Evolutionary conservation across 192 early-diverging fungal genomes (phyloP), one percentile per base, ranked within the genome.

Genomic region (Funneliformis geosporum): DNA sequence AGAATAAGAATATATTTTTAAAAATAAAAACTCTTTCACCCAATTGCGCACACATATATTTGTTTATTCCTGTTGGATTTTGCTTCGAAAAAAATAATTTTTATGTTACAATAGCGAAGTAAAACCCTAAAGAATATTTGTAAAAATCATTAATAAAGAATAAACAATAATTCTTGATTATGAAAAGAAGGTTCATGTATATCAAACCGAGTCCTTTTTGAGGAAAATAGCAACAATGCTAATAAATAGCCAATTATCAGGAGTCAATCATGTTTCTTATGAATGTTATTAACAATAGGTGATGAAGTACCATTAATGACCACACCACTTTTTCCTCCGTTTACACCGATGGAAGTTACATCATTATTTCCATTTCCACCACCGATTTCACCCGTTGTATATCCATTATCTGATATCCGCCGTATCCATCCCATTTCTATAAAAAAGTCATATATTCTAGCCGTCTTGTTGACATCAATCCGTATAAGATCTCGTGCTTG

Each of bases 401-500:
- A 33, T 33, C 33, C 33, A 33, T 43, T 69, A n/a, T 69, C 67
- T n/a, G 67, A 69, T 42, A 69, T 43, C n/a, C 42, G 67, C n/a
- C 67, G 14, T 69, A 99, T 93, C 97, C 97, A 99, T 8, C 96
- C 96, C 82, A 88, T 93, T 75, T 94, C 90, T 10, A 96, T 91
- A 82, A 97, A 99, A 83, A 98, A 97, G 80, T 98, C 95, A 79
- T 93, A 97, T 10, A 99, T 91, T 80, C 88, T 83, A 81, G 88
- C 88, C 4, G 96, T 94, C 82, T 96, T 98, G 85, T 93, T 92
- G 5, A 92, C 93, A 83, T 99, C 98, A 75, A 98, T 96, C 84
- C 94, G 95, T 85, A 97, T 92, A 73, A 99, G 80, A 64, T 93
- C 88, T n/a, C 95, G 85, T 3, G 94, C 93, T 75, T 93, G 90